Evolutionary conservation across 176 grass and related monocot genomes (phyloP).

Genomic region (Luzula sylvatica): DNA sequence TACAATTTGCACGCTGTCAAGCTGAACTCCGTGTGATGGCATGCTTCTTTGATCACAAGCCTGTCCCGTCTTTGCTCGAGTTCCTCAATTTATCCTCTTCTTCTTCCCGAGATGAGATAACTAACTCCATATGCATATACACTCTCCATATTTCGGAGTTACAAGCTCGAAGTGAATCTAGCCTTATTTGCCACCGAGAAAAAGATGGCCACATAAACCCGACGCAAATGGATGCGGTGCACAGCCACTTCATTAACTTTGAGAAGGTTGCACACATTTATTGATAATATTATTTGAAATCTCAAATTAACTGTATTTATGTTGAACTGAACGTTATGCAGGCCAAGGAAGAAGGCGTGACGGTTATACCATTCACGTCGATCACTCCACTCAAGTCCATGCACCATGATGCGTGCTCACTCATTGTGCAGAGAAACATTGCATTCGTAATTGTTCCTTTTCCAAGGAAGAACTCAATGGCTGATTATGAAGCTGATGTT

Average conservation of each 20-base stretch:
- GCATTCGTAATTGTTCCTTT: slow-evolving; percentile 26
- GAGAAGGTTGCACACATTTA: slow-evolving; percentile 6
- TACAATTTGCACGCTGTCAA: slow-evolving; percentile 12
- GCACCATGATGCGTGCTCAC: slow-evolving; percentile 31
- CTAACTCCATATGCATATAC: slow-evolving; percentile 13
- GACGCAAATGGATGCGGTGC: slow-evolving; percentile 15
- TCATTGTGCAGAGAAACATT: slow-evolving; percentile 20
- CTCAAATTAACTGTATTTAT: slow-evolving; percentile 3
- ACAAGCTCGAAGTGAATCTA: slow-evolving; percentile 14
- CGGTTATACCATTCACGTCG: slow-evolving; percentile 28
- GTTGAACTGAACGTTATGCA: slow-evolving; percentile 1
- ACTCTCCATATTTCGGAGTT: slow-evolving; percentile 28
- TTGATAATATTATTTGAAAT: background rate
- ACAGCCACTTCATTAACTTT: slow-evolving; percentile 21
- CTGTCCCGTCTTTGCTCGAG: slow-evolving; percentile 1
- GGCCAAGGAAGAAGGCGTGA: slow-evolving; percentile 11
- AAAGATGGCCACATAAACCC: slow-evolving; percentile 12
- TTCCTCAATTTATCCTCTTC: slow-evolving; percentile 18
- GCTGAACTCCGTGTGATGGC: slow-evolving; percentile 13
- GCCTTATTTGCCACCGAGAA: slow-evolving; percentile 19
- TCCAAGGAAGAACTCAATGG: slow-evolving; percentile 8
- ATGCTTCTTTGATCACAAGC: slow-evolving; percentile 13
- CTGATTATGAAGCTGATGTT: slow-evolving; percentile 2
- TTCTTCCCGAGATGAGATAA: background rate
- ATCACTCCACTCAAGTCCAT: slow-evolving; percentile 24